Evolutionary conservation across 2,329 filamentous ascomycete genomes (phyloP).

Genomic region (Exophiala phaeomuriformis): DNA sequence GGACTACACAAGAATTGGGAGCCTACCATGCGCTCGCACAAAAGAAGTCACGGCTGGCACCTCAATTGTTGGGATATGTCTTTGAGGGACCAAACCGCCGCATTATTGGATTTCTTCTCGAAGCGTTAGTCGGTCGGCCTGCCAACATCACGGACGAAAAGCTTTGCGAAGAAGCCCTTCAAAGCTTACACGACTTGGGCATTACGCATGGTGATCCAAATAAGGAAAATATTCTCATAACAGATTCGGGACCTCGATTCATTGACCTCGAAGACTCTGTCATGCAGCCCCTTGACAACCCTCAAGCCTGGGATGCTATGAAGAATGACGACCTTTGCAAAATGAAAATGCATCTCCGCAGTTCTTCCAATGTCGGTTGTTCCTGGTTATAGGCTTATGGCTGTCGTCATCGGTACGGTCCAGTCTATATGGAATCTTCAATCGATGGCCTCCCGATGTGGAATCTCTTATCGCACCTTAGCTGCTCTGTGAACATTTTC

Average conservation of each 20-base stretch:
- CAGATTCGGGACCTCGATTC: not conserved
- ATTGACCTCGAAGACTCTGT: slow-evolving; percentile 3
- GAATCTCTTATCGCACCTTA: not conserved
- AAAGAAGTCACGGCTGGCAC: not conserved
- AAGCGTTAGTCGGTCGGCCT: not conserved
- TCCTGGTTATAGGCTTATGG: too few relatives aligned
- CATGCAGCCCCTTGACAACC: not conserved
- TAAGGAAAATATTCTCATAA: slow-evolving; percentile 3
- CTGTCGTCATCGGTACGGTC: too few relatives aligned
- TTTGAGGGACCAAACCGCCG: not conserved
- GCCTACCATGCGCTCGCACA: not conserved
- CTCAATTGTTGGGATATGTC: not conserved
- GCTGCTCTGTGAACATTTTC: not conserved
- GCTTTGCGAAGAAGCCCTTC: not conserved
- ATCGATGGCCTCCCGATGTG: not conserved
- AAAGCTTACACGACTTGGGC: slow-evolving; percentile 4
- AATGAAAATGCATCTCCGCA: not conserved
- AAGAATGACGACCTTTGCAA: not conserved
- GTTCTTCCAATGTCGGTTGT: too few relatives aligned
- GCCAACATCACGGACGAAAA: not conserved
- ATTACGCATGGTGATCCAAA: slow-evolving; percentile 2
- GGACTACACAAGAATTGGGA: not conserved
- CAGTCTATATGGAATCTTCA: too few relatives aligned
- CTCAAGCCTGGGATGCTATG: slow-evolving; percentile 6
- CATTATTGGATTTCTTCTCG: not conserved